phyloP scores from a whole-genome alignment of 2,329 filamentous ascomycete genomes.

The Ophiostoma novo-ulmi region DNA sequence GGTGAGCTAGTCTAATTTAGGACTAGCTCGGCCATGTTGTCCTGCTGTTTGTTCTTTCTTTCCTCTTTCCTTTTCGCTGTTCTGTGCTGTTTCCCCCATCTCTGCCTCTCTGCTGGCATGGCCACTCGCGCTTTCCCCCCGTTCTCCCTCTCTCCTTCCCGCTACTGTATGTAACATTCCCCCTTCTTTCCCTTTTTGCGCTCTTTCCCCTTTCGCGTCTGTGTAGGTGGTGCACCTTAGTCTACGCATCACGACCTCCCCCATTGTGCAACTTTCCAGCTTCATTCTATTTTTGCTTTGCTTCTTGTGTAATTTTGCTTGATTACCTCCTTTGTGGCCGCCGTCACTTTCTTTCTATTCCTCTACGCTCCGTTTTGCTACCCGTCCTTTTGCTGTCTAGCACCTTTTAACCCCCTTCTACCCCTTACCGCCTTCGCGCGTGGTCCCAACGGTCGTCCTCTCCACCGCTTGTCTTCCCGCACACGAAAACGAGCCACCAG shows the following conservation, averaged over 20 bases:
- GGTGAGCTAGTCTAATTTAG: conserved; percentile 21
- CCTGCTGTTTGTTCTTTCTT: conserved; percentile 24
- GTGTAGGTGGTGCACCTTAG: neutral
- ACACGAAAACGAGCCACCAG: conserved; percentile 22
- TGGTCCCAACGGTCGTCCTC: conserved; percentile 18
- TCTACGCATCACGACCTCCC: conserved; percentile 13
- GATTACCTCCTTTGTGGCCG: neutral
- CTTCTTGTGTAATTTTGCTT: neutral
- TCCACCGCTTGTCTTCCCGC: conserved; percentile 13
- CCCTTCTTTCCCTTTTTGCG: conserved; percentile 16
- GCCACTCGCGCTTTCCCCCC: conserved; percentile 15
- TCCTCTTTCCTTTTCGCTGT: conserved; percentile 17
- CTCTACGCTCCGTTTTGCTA: conserved; percentile 1
- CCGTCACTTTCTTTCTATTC: neutral
- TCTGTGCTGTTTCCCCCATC: conserved; percentile 5
- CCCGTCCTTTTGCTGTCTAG: neutral
- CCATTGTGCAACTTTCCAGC: neutral
- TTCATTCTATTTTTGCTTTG: neutral
- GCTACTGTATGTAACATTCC: neutral
- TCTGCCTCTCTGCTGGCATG: conserved; percentile 11
- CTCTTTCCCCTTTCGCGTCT: conserved; percentile 14
- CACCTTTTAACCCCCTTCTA: conserved; percentile 10
- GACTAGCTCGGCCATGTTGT: conserved; percentile 25
- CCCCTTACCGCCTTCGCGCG: conserved; percentile 18
- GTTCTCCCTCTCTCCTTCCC: conserved; percentile 14